Base-by-base conservation (phyloP, 73 alveolate species). In the Paramecium primaurelia region DNA sequence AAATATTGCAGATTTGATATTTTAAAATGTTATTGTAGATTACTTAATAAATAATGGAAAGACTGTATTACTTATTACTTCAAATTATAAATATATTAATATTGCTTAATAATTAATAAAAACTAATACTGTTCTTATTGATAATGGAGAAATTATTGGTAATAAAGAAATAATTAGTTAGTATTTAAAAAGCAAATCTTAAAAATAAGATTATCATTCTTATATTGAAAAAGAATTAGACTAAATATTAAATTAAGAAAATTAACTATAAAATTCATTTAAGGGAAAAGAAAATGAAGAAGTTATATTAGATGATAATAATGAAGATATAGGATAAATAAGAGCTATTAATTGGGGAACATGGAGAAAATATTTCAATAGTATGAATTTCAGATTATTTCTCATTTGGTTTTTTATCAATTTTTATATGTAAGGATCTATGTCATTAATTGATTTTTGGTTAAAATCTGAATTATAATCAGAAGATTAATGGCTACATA, bases 401-500 rank as follows among this genome's bases (percentile, higher is more conserved):
- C 9, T 73, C 0, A 16, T 73, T 4, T 37, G 60, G 32, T 10
- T 73, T 16, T n/a, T 54, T 54, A 18, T 20, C 37, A 30, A 73
- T 22, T 73, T 40, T 37, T 38, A n/a, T 14, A 36, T 73, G 87
- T 37, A 73, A 40, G 58, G 87, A 9, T 8, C 59, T 16, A 34
- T 73, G 58, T 25, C 34, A n/a, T 54, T 73, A 14, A 37, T 73
- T 2, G 87, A 73, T 73, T 73, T 73, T 11, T 73, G 87, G 87
- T 14, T 73, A 12, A 73, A 73, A 73, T 40, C 58, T 7, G 59
- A 40, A 73, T 14, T 36, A 73, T 3, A 54, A 54, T 11, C 3
- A 16, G 37, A 20, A 34, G 58, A 73, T n/a, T n/a, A 11, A n/a
- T 73, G 87, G 87, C 18, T 73, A 36, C 87, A 73, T 73, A 6